A percentile compares a stretch with the other conserved stretches of the same genome.
Evolutionary conservation across 2,329 filamentous ascomycete genomes (phyloP).

Genomic region (Diaporthe velutina): DNA sequence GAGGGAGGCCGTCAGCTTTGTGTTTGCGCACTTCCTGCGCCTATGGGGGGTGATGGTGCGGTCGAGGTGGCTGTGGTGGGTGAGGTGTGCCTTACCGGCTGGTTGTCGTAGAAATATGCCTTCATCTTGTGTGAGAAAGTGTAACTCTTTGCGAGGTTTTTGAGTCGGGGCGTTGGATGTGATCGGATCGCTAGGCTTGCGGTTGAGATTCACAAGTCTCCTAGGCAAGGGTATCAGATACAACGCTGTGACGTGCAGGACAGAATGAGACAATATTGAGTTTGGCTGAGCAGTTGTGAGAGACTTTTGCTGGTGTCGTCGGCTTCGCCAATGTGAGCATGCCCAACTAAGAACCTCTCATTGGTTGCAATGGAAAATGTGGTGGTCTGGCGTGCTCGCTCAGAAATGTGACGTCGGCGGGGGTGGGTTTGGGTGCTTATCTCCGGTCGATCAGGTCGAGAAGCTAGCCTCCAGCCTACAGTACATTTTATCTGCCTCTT

Average conservation of each 20-base stretch:
- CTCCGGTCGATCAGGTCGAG: constrained; percentile 3
- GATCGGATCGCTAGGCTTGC: not conserved
- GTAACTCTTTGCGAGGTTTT: constrained; percentile 46
- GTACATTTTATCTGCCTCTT: not conserved
- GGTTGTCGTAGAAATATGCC: constrained; percentile 70
- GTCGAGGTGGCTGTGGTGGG: constrained; percentile 19
- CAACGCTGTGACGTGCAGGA: not conserved
- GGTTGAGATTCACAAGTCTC: not conserved
- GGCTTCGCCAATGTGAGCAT: constrained; percentile 29
- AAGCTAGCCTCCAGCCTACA: too few species aligned
- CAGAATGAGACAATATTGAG: not conserved
- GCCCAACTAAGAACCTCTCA: constrained; percentile 32
- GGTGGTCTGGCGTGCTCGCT: constrained; percentile 38
- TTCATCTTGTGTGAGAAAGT: constrained; percentile 57
- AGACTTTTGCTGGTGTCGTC: constrained; percentile 24
- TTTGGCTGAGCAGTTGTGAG: constrained; percentile 5
- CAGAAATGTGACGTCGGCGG: constrained; percentile 38
- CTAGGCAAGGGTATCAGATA: not conserved
- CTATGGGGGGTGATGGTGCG: not conserved
- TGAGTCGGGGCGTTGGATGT: not conserved
- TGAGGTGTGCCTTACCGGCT: constrained; percentile 56
- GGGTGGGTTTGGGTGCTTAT: constrained; percentile 23
- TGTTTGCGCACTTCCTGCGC: constrained; percentile 35
- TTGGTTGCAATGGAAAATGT: constrained; percentile 35
- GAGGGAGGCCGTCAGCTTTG: not conserved